phyloP scores from a whole-genome alignment of 352 stramenopile genomes.

The Pythium guiyangense region DNA sequence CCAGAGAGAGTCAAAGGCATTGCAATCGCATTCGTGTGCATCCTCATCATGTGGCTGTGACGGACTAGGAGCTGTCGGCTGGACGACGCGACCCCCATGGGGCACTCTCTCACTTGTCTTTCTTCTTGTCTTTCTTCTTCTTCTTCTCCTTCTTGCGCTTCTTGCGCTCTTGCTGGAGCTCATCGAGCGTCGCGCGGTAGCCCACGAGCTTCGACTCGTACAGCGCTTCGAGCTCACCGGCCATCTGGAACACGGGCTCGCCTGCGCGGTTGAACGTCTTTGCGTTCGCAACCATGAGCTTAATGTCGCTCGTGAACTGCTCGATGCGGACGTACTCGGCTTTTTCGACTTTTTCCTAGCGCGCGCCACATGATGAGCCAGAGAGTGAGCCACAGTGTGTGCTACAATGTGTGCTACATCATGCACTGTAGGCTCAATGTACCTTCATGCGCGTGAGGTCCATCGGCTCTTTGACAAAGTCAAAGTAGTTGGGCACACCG shows the following conservation, averaged over 20 bases:
- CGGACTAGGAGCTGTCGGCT: background rate
- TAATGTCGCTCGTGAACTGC: conserved; percentile 72
- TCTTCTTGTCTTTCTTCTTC: conserved; percentile 89
- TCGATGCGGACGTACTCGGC: conserved; percentile 74
- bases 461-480: conserved; percentile 79
- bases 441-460: conserved; percentile 79
- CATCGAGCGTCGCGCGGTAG: conserved; percentile 73
- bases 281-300: conserved; percentile 77
- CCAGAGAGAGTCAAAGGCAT: background rate
- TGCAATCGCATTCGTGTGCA: background rate
- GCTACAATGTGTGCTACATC: background rate
- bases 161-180: conserved; percentile 75
- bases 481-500: conserved; percentile 83
- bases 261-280: conserved; percentile 84
- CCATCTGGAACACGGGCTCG: conserved; percentile 82
- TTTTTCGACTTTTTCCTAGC: conserved; percentile 61
- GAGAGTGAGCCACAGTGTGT: background rate
- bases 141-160: conserved; percentile 89
- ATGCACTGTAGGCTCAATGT: background rate
- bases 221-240: conserved; percentile 70
- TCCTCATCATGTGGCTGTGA: background rate
- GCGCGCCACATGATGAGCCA: background rate
- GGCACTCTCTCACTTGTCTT: conserved; percentile 56
- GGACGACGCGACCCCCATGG: background rate
- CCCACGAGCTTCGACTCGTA: conserved; percentile 62